Conservation (phyloP, 2,329 filamentous ascomycete species). For the Monosporascus cannonballus region DNA sequence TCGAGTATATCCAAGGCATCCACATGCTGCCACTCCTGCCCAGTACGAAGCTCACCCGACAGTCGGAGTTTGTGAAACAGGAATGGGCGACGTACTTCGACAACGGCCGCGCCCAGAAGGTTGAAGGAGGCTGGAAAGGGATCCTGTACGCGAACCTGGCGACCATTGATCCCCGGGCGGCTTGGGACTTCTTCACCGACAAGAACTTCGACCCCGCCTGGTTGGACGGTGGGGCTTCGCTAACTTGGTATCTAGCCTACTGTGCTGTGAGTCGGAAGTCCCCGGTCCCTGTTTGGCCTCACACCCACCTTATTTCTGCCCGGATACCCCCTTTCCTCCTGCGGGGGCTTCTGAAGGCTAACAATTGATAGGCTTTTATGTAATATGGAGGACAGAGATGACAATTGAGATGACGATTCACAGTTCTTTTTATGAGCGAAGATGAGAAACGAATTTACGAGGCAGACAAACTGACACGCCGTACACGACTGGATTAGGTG, state of each 20-base stretch:
- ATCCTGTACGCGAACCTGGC: slow-evolving; percentile 79
- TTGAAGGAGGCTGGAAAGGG: slow-evolving; percentile 77
- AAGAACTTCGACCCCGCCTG: slow-evolving; percentile 58
- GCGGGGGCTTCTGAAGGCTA: neutral
- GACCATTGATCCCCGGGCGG: slow-evolving; percentile 61
- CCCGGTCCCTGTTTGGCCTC: neutral
- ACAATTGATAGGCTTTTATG: neutral
- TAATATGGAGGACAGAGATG: neutral
- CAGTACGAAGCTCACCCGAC: slow-evolving; percentile 59
- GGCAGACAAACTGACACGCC: neutral
- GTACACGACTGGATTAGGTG: neutral
- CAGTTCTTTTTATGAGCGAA: neutral
- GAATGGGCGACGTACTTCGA: slow-evolving; percentile 81
- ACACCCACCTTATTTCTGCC: neutral
- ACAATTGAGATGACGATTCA: neutral
- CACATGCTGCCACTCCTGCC: slow-evolving; percentile 67
- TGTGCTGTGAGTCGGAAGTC: slow-evolving; percentile 53
- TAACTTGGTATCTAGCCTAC: slow-evolving; percentile 81
- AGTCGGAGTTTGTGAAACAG: slow-evolving; percentile 63
- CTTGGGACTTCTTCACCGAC: slow-evolving; percentile 70
- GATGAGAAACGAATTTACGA: neutral
- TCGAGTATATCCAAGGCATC: slow-evolving; percentile 68
- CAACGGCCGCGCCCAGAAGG: slow-evolving; percentile 55
- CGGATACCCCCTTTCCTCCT: neutral
- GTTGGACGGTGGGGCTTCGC: slow-evolving; percentile 76